A percentile compares a stretch with the other conserved stretches of the same genome.
These are phyloP conservation scores for Lyophyllum shimeji DNA, from an alignment of 768 basidiomycete species.

Conservation along the genomic window DNA sequence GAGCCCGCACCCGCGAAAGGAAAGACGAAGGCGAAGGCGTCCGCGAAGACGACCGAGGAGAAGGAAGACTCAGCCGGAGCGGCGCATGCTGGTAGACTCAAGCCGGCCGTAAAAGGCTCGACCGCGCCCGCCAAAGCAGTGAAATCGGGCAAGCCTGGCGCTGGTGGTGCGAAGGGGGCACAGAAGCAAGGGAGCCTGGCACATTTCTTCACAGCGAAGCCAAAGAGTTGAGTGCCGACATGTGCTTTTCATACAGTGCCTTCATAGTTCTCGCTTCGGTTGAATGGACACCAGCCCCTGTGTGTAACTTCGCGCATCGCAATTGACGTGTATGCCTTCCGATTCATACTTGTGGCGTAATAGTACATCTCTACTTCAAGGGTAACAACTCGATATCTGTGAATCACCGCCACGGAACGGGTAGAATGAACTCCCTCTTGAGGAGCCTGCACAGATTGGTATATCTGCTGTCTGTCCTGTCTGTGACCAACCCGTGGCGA, in stretches of 20 bases:
- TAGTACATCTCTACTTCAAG: background rate
- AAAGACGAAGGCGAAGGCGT: constrained; percentile 24
- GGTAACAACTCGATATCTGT: background rate
- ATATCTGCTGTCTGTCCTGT: constrained; percentile 31
- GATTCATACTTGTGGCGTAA: background rate
- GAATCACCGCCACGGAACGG: constrained; percentile 23
- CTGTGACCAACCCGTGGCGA: constrained; percentile 33
- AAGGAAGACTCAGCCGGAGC: constrained; percentile 8
- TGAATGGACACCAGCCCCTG: background rate
- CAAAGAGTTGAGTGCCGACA: constrained; percentile 18
- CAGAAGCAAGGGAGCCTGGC: constrained; percentile 28
- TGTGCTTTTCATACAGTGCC: background rate
- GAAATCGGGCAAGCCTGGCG: constrained; percentile 6
- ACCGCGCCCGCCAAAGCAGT: constrained; percentile 1
- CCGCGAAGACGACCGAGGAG: constrained; percentile 18
- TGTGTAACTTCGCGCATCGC: background rate
- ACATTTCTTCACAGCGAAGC: constrained; percentile 37
- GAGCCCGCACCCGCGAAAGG: constrained; percentile 25
- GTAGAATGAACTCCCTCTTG: constrained; percentile 25
- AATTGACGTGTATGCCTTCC: background rate
- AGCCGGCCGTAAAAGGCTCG: constrained; percentile 5
- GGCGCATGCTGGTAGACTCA: constrained; percentile 8
- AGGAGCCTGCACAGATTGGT: constrained; percentile 27
- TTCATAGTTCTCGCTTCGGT: background rate
- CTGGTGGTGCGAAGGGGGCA: constrained; percentile 9